These are phyloP conservation scores for Spathaspora passalidarum DNA, from an alignment of 805 yeast species.

Conservation along the genomic window DNA sequence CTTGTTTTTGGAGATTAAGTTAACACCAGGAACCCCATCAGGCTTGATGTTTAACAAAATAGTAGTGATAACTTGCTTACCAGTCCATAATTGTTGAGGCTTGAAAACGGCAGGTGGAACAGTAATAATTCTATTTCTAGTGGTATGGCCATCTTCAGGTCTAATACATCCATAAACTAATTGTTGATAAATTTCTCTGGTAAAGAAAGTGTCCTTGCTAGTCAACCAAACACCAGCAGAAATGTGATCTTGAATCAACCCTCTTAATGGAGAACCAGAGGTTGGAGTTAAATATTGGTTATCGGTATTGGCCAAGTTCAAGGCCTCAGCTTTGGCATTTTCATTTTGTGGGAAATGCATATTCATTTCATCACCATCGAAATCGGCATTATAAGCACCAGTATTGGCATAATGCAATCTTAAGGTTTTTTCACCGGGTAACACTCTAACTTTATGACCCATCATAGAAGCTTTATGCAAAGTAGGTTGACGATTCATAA, in stretches of 20 bases:
- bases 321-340: slow-evolving; percentile 94
- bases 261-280: slow-evolving; percentile 97
- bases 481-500: slow-evolving; percentile 99
- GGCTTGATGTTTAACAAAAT: slow-evolving; percentile 87
- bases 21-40: slow-evolving; percentile 83
- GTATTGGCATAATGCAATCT: slow-evolving; percentile 98
- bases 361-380: slow-evolving; percentile 99
- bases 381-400: slow-evolving; percentile 98
- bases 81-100: slow-evolving; percentile 94
- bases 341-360: slow-evolving; percentile 99
- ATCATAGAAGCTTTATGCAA: slow-evolving; percentile 99
- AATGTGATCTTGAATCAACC: slow-evolving; percentile 97
- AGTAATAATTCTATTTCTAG: slow-evolving; percentile 61
- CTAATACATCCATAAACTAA: slow-evolving; percentile 89
- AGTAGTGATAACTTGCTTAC: slow-evolving; percentile 95
- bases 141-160: slow-evolving; percentile 96
- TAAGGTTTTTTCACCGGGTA: slow-evolving; percentile 96
- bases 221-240: slow-evolving; percentile 99
- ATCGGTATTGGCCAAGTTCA: slow-evolving; percentile 93
- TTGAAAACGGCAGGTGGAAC: slow-evolving; percentile 86
- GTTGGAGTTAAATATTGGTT: slow-evolving; percentile 98
- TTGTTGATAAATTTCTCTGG: slow-evolving; percentile 90
- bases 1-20: slow-evolving; percentile 79
- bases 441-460: slow-evolving; percentile 97
- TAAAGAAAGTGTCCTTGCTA: slow-evolving; percentile 85